phyloP scores from a whole-genome alignment of 2,329 filamentous ascomycete genomes.

The Penicillium janthinellum region DNA sequence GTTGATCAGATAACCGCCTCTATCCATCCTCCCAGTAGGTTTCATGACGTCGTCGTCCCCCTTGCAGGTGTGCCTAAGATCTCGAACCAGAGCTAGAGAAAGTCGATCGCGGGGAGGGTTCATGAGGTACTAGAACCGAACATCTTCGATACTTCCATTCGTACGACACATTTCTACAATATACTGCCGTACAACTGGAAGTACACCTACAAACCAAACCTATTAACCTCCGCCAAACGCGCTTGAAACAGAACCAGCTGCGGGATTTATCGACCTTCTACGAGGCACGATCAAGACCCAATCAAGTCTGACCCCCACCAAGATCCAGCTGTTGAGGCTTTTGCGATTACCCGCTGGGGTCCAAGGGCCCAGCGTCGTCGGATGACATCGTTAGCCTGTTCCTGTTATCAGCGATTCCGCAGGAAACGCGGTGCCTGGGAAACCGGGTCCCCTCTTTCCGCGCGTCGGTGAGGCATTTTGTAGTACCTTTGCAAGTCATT shows the following conservation, averaged over 20 bases:
- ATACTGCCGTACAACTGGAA: no score
- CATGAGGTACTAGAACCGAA: background rate
- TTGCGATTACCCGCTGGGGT: conserved; percentile 7
- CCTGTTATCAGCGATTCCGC: conserved; percentile 12
- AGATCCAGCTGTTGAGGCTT: conserved; percentile 11
- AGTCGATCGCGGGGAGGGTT: background rate
- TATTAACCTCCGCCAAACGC: background rate
- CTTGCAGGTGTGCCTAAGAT: background rate
- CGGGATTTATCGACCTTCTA: background rate
- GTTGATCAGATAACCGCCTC: background rate
- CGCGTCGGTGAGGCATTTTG: conserved; percentile 24
- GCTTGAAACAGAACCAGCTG: background rate
- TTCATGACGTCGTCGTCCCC: conserved; percentile 6
- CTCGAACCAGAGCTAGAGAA: background rate
- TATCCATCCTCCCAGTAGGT: background rate
- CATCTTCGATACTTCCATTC: background rate
- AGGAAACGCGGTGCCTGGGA: background rate
- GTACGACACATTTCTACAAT: no score
- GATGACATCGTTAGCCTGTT: conserved; percentile 11
- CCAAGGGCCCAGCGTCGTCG: background rate
- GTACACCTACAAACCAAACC: no score
- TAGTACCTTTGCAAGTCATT: no score
- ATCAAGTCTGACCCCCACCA: background rate
- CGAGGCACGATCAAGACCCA: conserved; percentile 7
- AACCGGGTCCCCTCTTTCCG: conserved; percentile 7